Conservation (phyloP, 2,329 filamentous ascomycete genomes). For the Verticillium zaregamsianum region DNA sequence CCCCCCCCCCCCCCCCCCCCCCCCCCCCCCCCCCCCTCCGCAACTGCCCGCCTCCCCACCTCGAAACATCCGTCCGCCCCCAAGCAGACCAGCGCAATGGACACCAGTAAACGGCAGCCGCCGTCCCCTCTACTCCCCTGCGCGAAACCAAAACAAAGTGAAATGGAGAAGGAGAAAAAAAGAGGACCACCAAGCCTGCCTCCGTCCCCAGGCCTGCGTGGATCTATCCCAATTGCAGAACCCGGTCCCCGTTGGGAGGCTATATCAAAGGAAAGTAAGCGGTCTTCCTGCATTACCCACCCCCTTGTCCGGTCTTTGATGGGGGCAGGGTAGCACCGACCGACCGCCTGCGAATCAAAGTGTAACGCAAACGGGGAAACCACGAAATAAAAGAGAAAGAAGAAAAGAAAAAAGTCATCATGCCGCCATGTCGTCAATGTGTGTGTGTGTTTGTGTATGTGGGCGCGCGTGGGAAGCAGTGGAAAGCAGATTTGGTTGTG, state of each 20-base stretch:
- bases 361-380: slow-evolving; percentile 9
- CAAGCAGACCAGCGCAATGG: neutral
- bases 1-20: too few relatives aligned
- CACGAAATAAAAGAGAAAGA: slow-evolving; percentile 10
- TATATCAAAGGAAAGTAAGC: slow-evolving; percentile 4
- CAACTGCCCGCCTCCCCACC: too few relatives aligned
- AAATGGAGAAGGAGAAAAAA: neutral
- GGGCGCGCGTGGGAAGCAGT: slow-evolving; percentile 10
- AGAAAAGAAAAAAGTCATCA: slow-evolving; percentile 13
- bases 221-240: neutral
- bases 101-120: neutral
- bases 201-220: neutral
- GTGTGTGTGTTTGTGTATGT: too few relatives aligned
- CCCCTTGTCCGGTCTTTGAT: neutral
- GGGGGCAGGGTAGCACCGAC: neutral
- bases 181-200: neutral
- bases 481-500: slow-evolving; percentile 6
- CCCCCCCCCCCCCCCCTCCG: neutral
- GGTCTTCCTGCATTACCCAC: neutral
- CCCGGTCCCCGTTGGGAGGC: neutral
- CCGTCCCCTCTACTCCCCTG: neutral
- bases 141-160: neutral
- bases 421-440: slow-evolving; percentile 3
- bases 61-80: neutral
- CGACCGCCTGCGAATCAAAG: neutral